Evolutionary conservation across 345 rosid genomes (phyloP).

Genomic region (Litchi chinensis): DNA sequence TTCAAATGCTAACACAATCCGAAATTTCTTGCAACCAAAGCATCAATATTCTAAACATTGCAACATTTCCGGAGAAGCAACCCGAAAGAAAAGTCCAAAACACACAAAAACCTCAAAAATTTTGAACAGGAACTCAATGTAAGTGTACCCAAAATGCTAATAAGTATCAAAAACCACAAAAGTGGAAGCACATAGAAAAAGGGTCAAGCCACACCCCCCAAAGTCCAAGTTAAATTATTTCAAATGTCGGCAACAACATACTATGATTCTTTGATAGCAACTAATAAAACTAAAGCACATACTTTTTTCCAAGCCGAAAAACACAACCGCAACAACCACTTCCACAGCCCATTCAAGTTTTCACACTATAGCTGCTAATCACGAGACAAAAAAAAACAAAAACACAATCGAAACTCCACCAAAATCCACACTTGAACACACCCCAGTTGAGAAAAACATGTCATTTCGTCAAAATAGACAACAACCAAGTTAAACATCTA

Average conservation of each 20-base stretch:
- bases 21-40: slow-evolving; percentile 17
- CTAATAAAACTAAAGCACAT: slow-evolving; percentile 1
- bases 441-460: too few species aligned
- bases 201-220: neutral
- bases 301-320: slow-evolving; percentile 13
- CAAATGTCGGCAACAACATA: slow-evolving; percentile 14
- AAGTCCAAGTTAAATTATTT: slow-evolving; percentile 28
- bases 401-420: neutral
- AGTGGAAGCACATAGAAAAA: slow-evolving; percentile 14
- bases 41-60: neutral
- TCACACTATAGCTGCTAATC: neutral
- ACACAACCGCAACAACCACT: too few species aligned
- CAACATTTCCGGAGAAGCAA: slow-evolving; percentile 7
- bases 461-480: too few species aligned
- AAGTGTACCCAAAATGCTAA: neutral
- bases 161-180: slow-evolving; percentile 18
- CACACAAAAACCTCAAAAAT: neutral
- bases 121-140: neutral
- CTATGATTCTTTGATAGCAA: slow-evolving; percentile 13
- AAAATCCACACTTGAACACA: neutral
- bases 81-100: slow-evolving; percentile 9
- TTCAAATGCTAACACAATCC: slow-evolving; percentile 5
- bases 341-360: too few species aligned
- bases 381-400: too few species aligned
- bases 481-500: too few species aligned